Evolutionary conservation across 306 rosid genomes (phyloP).

Genomic region (Trifolium subterraneum): DNA sequence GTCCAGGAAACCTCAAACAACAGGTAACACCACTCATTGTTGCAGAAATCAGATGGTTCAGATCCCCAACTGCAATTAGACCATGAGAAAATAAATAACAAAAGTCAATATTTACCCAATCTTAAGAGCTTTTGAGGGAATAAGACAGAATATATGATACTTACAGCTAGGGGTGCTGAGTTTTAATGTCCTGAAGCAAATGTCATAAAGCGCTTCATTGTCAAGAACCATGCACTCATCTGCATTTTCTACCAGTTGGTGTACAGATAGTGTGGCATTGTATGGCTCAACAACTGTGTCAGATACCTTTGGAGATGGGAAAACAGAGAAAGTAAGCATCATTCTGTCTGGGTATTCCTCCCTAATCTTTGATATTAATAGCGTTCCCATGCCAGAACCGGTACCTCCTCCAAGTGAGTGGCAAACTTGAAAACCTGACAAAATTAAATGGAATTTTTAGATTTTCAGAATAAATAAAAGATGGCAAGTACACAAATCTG

Average conservation of each 20-base stretch:
- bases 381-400: constrained; percentile 95
- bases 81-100: constrained; percentile 4
- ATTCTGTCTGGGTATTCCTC: constrained; percentile 94
- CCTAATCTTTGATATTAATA: constrained; percentile 86
- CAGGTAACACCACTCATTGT: constrained; percentile 98
- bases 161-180: constrained; percentile 97
- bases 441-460: constrained; percentile 13
- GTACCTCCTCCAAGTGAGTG: constrained; percentile 98
- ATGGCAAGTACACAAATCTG: neutral
- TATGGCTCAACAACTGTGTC: constrained; percentile 98
- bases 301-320: constrained; percentile 97
- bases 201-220: constrained; percentile 93
- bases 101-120: constrained; percentile 4
- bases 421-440: constrained; percentile 90
- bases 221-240: constrained; percentile 99
- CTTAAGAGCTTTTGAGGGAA: neutral
- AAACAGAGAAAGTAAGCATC: constrained; percentile 95
- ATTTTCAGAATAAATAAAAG: constrained; percentile 13
- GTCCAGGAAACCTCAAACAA: constrained; percentile 93
- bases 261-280: constrained; percentile 91
- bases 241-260: constrained; percentile 91
- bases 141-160: constrained; percentile 30
- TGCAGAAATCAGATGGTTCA: constrained; percentile 92
- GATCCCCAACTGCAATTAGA: constrained; percentile 75
- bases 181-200: constrained; percentile 92